These are phyloP conservation scores for Syzygium malaccense DNA, from an alignment of 441 rosid genomes.

Conservation along the genomic window DNA sequence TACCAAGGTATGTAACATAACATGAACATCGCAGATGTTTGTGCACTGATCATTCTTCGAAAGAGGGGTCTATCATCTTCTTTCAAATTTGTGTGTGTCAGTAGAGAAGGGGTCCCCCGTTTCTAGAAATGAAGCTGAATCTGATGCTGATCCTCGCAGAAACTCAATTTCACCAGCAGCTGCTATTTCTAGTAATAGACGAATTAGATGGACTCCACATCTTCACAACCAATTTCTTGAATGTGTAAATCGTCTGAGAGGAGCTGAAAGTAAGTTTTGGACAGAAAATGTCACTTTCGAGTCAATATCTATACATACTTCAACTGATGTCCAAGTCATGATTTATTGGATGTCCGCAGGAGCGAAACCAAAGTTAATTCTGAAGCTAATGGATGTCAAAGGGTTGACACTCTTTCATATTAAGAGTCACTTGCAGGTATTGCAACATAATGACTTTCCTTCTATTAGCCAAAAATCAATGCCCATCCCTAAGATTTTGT, in stretches of 20 bases:
- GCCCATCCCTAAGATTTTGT: neutral
- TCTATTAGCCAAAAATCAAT: neutral
- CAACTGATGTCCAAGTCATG: neutral
- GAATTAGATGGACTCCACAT: slow-evolving; percentile 33
- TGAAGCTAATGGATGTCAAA: slow-evolving; percentile 23
- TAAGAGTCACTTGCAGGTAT: slow-evolving; percentile 39
- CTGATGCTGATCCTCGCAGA: neutral
- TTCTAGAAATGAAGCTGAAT: neutral
- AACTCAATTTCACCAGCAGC: neutral
- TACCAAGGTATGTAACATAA: neutral
- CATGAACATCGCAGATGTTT: neutral
- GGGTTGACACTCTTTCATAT: slow-evolving; percentile 30
- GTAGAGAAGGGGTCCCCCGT: neutral
- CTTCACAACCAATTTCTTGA: slow-evolving; percentile 27
- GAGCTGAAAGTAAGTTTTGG: slow-evolving; percentile 25
- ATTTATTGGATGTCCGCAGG: slow-evolving; percentile 6
- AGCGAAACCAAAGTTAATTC: slow-evolving; percentile 35
- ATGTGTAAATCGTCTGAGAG: slow-evolving; percentile 29
- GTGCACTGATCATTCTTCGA: neutral
- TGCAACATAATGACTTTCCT: neutral
- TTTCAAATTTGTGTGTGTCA: neutral
- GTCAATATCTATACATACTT: neutral
- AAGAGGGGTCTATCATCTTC: neutral
- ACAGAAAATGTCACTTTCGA: neutral
- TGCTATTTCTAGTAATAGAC: slow-evolving; percentile 3